Percentiles rank a stretch among this genome's conserved stretches.
Evolutionary conservation across 108 stramenopile genomes (phyloP).

Genomic region (Parietichytrium sp.): DNA sequence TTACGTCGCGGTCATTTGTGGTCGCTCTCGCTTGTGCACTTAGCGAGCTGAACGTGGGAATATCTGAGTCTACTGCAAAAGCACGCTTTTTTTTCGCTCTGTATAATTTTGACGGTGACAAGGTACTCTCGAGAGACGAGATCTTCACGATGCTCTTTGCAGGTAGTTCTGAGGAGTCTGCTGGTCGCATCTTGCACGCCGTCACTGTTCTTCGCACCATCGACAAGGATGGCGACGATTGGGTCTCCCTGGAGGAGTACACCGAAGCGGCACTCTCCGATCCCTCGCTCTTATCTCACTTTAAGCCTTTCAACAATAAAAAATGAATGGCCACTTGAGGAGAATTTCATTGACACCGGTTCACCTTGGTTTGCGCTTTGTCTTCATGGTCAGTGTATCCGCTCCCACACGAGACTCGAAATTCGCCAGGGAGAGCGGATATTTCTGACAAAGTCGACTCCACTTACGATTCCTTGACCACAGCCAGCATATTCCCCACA

Average conservation of each 20-base stretch:
- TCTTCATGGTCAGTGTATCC: no score
- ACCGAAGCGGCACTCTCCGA: not conserved
- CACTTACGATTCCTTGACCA: no score
- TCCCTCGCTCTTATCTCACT: not conserved
- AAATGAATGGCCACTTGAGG: no score
- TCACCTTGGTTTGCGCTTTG: no score
- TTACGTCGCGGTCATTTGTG: not conserved
- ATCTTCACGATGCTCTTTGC: not conserved
- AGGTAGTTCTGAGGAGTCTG: not conserved
- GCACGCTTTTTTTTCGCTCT: not conserved
- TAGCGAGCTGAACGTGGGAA: slow-evolving; percentile 22
- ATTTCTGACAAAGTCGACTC: no score
- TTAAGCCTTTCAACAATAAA: no score
- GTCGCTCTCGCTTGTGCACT: not conserved
- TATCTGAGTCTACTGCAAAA: not conserved
- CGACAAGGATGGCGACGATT: not conserved
- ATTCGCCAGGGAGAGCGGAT: no score
- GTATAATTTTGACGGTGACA: slow-evolving; percentile 21
- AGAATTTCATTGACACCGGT: no score
- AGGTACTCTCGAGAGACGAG: slow-evolving; percentile 3
- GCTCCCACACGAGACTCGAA: no score
- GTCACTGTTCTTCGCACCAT: not conserved
- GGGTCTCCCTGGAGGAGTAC: not conserved
- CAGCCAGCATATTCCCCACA: no score
- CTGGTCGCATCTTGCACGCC: not conserved